Conservation (phyloP, 768 basidiomycete genomes). For the Lentinula sp. region DNA sequence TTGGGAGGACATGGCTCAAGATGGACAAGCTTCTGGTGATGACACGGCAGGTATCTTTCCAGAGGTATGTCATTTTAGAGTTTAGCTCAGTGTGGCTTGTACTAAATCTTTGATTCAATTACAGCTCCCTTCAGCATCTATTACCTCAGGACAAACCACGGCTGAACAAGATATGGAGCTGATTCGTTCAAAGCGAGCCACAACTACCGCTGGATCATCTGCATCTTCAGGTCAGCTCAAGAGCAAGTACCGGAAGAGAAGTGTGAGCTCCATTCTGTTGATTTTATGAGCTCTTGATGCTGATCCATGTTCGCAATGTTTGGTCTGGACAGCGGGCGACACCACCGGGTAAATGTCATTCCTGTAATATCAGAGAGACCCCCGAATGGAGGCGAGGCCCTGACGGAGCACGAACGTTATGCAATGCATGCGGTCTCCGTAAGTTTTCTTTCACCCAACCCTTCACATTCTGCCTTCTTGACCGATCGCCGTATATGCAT, state of each 20-base stretch:
- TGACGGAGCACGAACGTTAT: constrained; percentile 77
- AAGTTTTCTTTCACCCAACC: constrained; percentile 23
- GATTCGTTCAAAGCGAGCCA: constrained; percentile 77
- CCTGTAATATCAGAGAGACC: constrained; percentile 81
- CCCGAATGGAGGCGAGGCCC: constrained; percentile 88
- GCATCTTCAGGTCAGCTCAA: constrained; percentile 52
- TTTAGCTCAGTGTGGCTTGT: not conserved
- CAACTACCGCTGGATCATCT: constrained; percentile 52
- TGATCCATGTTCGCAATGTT: constrained; percentile 21
- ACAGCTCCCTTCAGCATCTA: constrained; percentile 10
- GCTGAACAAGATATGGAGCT: constrained; percentile 85
- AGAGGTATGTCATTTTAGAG: constrained; percentile 23
- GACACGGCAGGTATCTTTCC: constrained; percentile 19
- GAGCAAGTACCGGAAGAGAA: constrained; percentile 80
- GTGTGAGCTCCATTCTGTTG: constrained; percentile 46
- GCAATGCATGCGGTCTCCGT: constrained; percentile 86
- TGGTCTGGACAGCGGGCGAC: constrained; percentile 63
- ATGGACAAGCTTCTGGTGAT: constrained; percentile 24
- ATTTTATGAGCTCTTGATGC: constrained; percentile 1
- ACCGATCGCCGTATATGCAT: not conserved
- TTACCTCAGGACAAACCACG: constrained; percentile 35
- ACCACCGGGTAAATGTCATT: constrained; percentile 83
- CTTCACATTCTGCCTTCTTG: not conserved
- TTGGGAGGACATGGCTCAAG: constrained; percentile 68
- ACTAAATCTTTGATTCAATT: not conserved